Evolutionary conservation across 306 rosid species (phyloP), one percentile per base, ranked within the genome.

Genomic region (Canavalia ensiformis): DNA sequence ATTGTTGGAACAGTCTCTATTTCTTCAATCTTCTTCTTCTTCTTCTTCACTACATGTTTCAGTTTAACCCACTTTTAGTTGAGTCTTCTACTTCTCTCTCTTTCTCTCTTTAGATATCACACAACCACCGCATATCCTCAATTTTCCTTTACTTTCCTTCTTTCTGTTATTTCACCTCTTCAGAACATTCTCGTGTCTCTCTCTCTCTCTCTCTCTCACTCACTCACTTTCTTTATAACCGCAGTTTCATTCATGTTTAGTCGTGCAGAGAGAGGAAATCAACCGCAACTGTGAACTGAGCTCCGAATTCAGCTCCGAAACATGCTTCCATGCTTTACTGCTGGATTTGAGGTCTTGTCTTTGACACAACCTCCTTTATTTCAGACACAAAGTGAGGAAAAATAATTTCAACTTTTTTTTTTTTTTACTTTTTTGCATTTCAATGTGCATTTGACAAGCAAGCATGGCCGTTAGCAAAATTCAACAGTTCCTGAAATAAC

Each of bases 1-100:
- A 18, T 79, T 67, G 67, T 68, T 79, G 35, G 66, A 55, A 79
- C 84, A 83, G 65, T 60, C 74, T 67, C 41, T 47, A 18, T 18
- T 18, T 35, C 42, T 18, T 64, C 35, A 34, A 41, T 25, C 41
- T 63, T 50, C 57, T 49, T 57, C 45, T 13, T 62, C 25, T 18
- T 18, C 25, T 59, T 55, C 68, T 25, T 73, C 52, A 41, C 30
- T 66, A 71, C 74, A 52, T 29, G 35, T n/a, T n/a, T 30, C 76
- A 45, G 4, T 55, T 66, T 56, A 73, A 77, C 62, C 18, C 52
- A 59, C 77, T 29, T 58, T 46, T 2, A 82, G 67, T 45, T 58
- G 9, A 75, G 34, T 56, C 25, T 42, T 74, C 39, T 73, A 55
- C 65, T 62, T 42, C 29, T n/a, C 63, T 29, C 80, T 50, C 30